Evolutionary conservation across 768 basidiomycete species (phyloP), one percentile per base, ranked within the genome.

Genomic region (Boletus bicolor): DNA sequence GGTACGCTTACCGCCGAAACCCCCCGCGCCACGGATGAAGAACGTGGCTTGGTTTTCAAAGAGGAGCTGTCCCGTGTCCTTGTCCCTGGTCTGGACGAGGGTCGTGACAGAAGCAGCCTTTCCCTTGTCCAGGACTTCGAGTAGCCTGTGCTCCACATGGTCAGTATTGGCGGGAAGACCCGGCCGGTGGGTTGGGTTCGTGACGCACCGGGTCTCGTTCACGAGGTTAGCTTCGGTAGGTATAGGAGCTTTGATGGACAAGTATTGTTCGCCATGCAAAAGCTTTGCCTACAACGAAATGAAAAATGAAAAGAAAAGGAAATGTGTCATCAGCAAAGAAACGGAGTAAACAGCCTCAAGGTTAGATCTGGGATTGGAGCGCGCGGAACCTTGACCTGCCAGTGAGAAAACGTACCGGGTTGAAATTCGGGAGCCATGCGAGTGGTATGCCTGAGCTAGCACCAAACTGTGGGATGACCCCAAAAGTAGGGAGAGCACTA

Each of bases 181-280:
- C n/a, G 51, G 14, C 9, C 17, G 19, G 17, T 34, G 34, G 43
- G 30, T n/a, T 54, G 28, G 75, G 76, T 42, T 35, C 26, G 36
- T 38, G 45, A 56, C 65, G 19, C 68, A 85, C 86, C 87, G 80
- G 6, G 85, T 81, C 60, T 89, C 78, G 67, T 80, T 95, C 32
- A 92, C 78, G 21, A 98, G 76, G 21, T 87, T 83, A 0, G 85
- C 96, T 56, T 79, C 85, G 0, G 92, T 92, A 0, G 96, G 95
- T 56, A 98, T 90, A 0, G 89, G 86, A 2, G 76, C 85, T 64
- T 89, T 87, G 70, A 99, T 91, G 57, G 84, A 81, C 62, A 99
- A 75, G 72, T 92, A 98, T 66, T 98, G 97, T 68, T 99, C 97
- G 44, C 97, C 97, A 68, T 99, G 97, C 17, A 99, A 81, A n/a